Percentiles rank a stretch among this genome's conserved stretches.
Evolutionary conservation across 2,329 filamentous ascomycete genomes (phyloP).

Genomic region (Aureobasidium sp.): DNA sequence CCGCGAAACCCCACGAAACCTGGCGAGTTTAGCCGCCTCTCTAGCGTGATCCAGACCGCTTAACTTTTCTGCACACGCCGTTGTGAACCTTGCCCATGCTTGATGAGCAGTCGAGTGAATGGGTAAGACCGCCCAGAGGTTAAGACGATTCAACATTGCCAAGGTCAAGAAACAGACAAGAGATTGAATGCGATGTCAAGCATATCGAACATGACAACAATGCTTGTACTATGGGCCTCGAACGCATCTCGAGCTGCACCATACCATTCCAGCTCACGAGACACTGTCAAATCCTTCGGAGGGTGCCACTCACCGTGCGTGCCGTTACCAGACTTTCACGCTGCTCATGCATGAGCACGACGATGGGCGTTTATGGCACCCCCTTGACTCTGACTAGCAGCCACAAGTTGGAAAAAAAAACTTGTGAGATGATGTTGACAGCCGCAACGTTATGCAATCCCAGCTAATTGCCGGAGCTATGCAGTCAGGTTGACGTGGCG

Average conservation of each 20-base stretch:
- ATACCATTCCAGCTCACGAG: neutral
- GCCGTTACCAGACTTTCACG: slow-evolving; percentile 1
- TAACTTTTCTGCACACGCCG: neutral
- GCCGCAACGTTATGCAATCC: neutral
- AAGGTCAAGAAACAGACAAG: neutral
- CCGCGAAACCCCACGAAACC: slow-evolving; percentile 6
- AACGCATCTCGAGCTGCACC: neutral
- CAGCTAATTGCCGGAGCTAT: slow-evolving; percentile 8
- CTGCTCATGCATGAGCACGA: neutral
- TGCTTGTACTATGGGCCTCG: neutral
- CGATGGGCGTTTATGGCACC: slow-evolving; percentile 3
- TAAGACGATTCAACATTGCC: neutral
- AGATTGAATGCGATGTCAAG: neutral
- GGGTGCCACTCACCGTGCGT: neutral
- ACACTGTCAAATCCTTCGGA: neutral
- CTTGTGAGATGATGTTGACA: slow-evolving; percentile 10
- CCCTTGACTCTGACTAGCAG: slow-evolving; percentile 12
- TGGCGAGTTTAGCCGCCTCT: neutral
- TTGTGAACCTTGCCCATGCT: neutral
- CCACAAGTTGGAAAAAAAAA: neutral
- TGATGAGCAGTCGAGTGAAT: neutral
- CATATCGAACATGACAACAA: neutral
- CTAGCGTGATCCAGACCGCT: slow-evolving; percentile 11
- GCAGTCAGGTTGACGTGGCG: slow-evolving; percentile 6
- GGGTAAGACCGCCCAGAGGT: slow-evolving; percentile 5